Evolutionary conservation across 2,329 filamentous ascomycete genomes (phyloP), one percentile per base, ranked within the genome.

Genomic region (Fusarium aywerte): DNA sequence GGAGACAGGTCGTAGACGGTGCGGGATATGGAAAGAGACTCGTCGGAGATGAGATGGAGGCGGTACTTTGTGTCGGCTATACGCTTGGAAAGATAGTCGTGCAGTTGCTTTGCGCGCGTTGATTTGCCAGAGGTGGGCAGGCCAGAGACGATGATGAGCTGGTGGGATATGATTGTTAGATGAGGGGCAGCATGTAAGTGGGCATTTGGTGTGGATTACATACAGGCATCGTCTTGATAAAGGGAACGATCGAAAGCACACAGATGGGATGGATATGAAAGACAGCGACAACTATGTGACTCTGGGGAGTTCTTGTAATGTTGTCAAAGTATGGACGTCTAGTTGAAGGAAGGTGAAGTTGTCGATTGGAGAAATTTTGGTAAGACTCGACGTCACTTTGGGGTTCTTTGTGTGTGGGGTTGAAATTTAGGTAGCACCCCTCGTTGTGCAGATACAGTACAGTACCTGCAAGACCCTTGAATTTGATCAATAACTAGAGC

Each of bases 41-140:
- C 86, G 80, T 94, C 90, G 55, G 90, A 91, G 73, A 95, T 87
- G 68, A 92, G 86, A 75, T 93, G 89, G 4, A 93, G 83, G 61
- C 89, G 89, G 72, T 92, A 87, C 58, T 82, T 82, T 15, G 78
- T 76, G 21, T 79, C 67, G 25, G 72, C 71, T 76, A 89, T 88
- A 73, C 85, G 87, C 66, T 84, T 79, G 47, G 83, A 76, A 74
- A 94, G 87, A 78, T 89, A 89, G 32, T 83, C 77, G 74, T 89
- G 79, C 12, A 96, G 85, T 77, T 95, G 88, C 43, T 81, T 80
- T 13, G 89, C 87, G 68, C 89, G 87, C 20, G 86, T 87, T 32
- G 87, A 88, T 79, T 91, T 91, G 76, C 89, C 89, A 29, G 89
- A 90, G 67, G 87, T 88, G 53, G 89, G 89, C 69, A 89, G 83